Evolutionary conservation across 163 green algal species (phyloP), one percentile per base, ranked within the genome.

Genomic region (Scenedesmus sp.): DNA sequence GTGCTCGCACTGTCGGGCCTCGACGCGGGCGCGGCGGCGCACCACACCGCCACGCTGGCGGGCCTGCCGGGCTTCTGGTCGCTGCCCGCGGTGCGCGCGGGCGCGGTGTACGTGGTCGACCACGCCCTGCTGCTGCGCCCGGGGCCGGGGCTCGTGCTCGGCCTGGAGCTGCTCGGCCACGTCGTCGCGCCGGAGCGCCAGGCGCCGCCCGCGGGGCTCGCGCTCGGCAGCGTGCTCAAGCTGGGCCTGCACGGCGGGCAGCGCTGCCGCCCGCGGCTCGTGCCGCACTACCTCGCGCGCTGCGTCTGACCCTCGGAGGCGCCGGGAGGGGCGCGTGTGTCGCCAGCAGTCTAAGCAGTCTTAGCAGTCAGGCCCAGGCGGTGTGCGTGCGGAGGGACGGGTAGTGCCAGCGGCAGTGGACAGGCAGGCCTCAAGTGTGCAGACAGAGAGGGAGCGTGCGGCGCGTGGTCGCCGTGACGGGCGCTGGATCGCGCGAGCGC

Each of bases 11-110:
- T 63, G 10, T 60, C 45, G 3, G 50, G 39, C 24, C 17, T 48
- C 17, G 36, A 24, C 6, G 75, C 67, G 5, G 56, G 28, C 14
- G 9, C 58, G 10, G 53, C 77, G 20, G 39, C 51, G 9, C 4
- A 65, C 10, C 56, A 66, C 22, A 63, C 50, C 0, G 66, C 44
- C 29, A 1, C 54, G 18, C 84, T 77, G 70, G 95, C 95, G 4
- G 69, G 42, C 14, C 83, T 91, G 73, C 92, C 93, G 0, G 95
- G 93, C 47, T 98, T 93, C 87, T 98, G 95, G 95, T 78, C 76
- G 22, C 66, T 98, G 69, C 94, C 95, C 24, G 94, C 95, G 4
- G 95, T 98, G 39, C 84, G 87, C 24, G 66, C 70, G n/a, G 88
- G 90, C 22, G 76, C 82, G 44, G 91, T 98, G 13, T 97, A 88